Percentiles rank a stretch among this genome's conserved stretches.
Evolutionary conservation across 306 rosid species (phyloP).

Genomic region (Cicer judaicum): DNA sequence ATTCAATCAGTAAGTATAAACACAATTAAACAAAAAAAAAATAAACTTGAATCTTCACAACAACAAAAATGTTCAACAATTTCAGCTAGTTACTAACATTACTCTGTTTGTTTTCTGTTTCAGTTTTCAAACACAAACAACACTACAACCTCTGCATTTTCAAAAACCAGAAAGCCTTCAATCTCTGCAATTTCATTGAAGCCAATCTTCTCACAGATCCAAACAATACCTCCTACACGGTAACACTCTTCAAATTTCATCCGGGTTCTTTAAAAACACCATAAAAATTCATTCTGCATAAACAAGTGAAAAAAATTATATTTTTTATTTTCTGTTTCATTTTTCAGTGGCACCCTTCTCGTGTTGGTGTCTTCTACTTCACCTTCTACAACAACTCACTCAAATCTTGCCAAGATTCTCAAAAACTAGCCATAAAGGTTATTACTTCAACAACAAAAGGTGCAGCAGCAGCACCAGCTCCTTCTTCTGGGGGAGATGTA

Average conservation of each 20-base stretch:
- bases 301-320: slow-evolving; percentile 12
- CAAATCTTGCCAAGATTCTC: slow-evolving; percentile 63
- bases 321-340: slow-evolving; percentile 4
- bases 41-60: neutral
- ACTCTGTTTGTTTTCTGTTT: slow-evolving; percentile 35
- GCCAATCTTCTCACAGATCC: slow-evolving; percentile 79
- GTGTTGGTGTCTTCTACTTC: slow-evolving; percentile 84
- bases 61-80: neutral
- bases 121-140: slow-evolving; percentile 82
- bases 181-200: slow-evolving; percentile 74
- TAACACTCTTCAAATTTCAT: slow-evolving; percentile 45
- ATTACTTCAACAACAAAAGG: slow-evolving; percentile 34
- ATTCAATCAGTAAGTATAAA: slow-evolving; percentile 69
- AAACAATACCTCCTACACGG: slow-evolving; percentile 64
- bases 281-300: slow-evolving; percentile 15
- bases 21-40: neutral
- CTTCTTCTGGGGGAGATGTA: slow-evolving; percentile 61
- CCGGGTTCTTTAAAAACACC: slow-evolving; percentile 2
- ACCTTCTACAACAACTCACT: slow-evolving; percentile 71
- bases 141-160: slow-evolving; percentile 86
- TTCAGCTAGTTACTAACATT: slow-evolving; percentile 29
- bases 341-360: slow-evolving; percentile 92
- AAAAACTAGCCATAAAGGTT: slow-evolving; percentile 79
- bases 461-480: slow-evolving; percentile 55
- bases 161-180: slow-evolving; percentile 77